Evolutionary conservation across 768 basidiomycete genomes (phyloP).

Genomic region (Boletus reticuloceps): DNA sequence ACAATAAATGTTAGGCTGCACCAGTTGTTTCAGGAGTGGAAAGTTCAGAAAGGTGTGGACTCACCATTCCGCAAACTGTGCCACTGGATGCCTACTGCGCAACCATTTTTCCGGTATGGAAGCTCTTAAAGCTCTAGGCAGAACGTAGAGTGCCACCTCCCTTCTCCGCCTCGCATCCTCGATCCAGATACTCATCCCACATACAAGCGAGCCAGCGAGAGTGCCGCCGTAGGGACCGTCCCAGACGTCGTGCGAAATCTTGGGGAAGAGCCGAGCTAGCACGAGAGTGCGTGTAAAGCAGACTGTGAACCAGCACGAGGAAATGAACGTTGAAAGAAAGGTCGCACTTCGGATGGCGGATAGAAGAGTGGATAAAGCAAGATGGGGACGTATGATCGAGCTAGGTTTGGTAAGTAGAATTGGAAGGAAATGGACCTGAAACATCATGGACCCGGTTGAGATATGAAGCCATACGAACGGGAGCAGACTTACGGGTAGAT

Average conservation of each 20-base stretch:
- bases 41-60: conserved; percentile 9
- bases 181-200: conserved; percentile 76
- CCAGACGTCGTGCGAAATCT: conserved; percentile 74
- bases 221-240: conserved; percentile 74
- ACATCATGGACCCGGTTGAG: conserved; percentile 1
- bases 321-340: conserved; percentile 71
- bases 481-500: conserved; percentile 59
- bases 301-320: conserved; percentile 66
- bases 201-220: conserved; percentile 63
- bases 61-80: conserved; percentile 54
- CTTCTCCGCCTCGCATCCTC: conserved; percentile 70
- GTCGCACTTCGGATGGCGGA: conserved; percentile 62
- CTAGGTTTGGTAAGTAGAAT: conserved; percentile 57
- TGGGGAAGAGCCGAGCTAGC: conserved; percentile 61
- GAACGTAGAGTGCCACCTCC: conserved; percentile 78
- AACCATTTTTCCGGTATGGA: conserved; percentile 57
- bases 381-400: conserved; percentile 45
- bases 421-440: conserved; percentile 69
- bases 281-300: conserved; percentile 68
- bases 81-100: conserved; percentile 39
- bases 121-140: conserved; percentile 67
- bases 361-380: conserved; percentile 40
- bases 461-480: background rate
- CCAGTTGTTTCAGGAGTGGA: conserved; percentile 8
- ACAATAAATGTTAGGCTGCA: conserved; percentile 56